Evolutionary conservation across 495 filamentous ascomycete genomes (phyloP).

Genomic region (Penicillium verhagenii): DNA sequence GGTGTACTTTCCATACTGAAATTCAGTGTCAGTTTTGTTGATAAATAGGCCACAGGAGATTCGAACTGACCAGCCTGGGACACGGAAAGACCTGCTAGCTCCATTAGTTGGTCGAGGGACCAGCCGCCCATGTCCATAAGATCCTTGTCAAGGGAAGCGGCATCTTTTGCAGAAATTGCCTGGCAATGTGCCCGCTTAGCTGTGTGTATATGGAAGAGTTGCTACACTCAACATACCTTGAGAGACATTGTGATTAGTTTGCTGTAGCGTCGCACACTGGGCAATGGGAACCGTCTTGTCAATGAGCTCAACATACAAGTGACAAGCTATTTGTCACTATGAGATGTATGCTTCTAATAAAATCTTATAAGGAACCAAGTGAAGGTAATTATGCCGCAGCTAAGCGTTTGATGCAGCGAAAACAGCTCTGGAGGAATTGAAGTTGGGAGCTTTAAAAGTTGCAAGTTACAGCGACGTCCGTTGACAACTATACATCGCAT

Average conservation of each 20-base stretch:
- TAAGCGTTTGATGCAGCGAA: not conserved
- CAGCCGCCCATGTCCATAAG: constrained; percentile 92
- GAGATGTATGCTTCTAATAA: not conserved
- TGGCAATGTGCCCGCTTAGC: constrained; percentile 28
- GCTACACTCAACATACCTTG: constrained; percentile 27
- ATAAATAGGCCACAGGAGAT: not conserved
- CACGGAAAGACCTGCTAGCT: constrained; percentile 88
- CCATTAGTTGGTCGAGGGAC: constrained; percentile 96
- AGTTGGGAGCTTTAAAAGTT: too few species aligned
- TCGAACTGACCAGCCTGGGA: constrained; percentile 73
- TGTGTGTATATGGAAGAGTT: not conserved
- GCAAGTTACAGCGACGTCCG: not conserved
- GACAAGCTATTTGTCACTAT: not conserved
- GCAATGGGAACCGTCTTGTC: constrained; percentile 6
- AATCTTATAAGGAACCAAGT: too few species aligned
- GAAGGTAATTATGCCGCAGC: too few species aligned
- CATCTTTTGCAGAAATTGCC: constrained; percentile 86
- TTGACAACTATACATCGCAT: constrained; percentile 21
- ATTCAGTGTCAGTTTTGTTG: not conserved
- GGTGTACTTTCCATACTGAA: constrained; percentile 58
- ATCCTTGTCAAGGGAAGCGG: constrained; percentile 84
- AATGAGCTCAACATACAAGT: constrained; percentile 32
- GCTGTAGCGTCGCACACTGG: constrained; percentile 25
- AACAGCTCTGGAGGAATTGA: not conserved
- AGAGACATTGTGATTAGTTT: constrained; percentile 42